Evolutionary conservation across 2,329 filamentous ascomycete genomes (phyloP).

Genomic region (Colletotrichum chrysophilum): DNA sequence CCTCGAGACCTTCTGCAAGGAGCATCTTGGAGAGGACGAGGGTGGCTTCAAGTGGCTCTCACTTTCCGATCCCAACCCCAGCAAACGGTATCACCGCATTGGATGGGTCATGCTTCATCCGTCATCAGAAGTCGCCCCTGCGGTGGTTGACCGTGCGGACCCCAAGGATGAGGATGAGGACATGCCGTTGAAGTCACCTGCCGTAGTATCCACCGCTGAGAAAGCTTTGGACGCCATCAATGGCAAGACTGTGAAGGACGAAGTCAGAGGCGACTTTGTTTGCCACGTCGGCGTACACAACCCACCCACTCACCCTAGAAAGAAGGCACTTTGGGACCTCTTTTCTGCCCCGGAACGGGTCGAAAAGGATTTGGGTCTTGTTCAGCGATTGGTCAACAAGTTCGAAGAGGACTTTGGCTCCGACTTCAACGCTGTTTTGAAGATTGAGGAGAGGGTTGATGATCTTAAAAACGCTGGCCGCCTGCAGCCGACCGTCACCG

Average conservation of each 20-base stretch:
- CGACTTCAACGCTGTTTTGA: conserved; percentile 76
- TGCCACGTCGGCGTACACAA: conserved; percentile 97
- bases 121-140: conserved; percentile 62
- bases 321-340: conserved; percentile 96
- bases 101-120: conserved; percentile 98
- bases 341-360: conserved; percentile 95
- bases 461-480: conserved; percentile 77
- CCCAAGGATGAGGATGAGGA: conserved; percentile 72
- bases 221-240: conserved; percentile 94
- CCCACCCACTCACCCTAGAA: conserved; percentile 82
- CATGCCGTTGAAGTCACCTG: conserved; percentile 57
- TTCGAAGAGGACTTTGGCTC: conserved; percentile 84
- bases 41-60: conserved; percentile 97
- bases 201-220: conserved; percentile 69
- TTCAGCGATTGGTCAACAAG: conserved; percentile 80
- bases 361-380: conserved; percentile 85
- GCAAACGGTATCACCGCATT: conserved; percentile 96
- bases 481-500: conserved; percentile 69
- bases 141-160: conserved; percentile 73
- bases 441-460: conserved; percentile 87
- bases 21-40: conserved; percentile 88
- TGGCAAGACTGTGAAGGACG: conserved; percentile 95
- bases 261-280: conserved; percentile 92
- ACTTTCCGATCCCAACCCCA: conserved; percentile 93
- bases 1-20: conserved; percentile 91